These are phyloP conservation scores for Pelargonium citronellum DNA, from an alignment of 441 rosid species.

Conservation along the genomic window DNA sequence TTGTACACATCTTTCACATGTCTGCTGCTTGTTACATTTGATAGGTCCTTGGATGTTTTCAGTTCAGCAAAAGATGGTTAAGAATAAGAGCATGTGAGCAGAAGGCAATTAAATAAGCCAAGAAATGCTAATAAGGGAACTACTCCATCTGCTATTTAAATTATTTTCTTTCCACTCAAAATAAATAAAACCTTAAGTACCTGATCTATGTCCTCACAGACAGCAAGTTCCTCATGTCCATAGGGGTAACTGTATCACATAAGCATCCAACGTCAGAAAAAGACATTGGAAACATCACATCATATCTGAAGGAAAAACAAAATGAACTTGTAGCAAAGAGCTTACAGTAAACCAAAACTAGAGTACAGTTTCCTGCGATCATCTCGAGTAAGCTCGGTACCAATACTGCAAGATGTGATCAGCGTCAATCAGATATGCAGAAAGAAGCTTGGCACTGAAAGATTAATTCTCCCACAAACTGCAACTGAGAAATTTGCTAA, in stretches of 20 bases:
- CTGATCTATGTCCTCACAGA: conserved; percentile 95
- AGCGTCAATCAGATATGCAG: conserved; percentile 6
- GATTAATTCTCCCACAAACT: not conserved
- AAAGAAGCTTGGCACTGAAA: not conserved
- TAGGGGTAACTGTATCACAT: conserved; percentile 61
- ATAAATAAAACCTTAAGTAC: conserved; percentile 28
- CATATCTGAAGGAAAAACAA: not conserved
- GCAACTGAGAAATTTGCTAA: not conserved
- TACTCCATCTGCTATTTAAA: not conserved
- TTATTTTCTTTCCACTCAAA: not conserved
- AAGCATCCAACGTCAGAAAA: conserved; percentile 19
- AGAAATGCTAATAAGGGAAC: not conserved
- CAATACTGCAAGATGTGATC: conserved; percentile 52
- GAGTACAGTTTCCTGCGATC: conserved; percentile 93
- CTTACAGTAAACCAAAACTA: conserved; percentile 87
- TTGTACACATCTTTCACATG: not conserved
- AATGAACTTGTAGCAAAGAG: conserved; percentile 11
- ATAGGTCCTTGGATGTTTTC: not conserved
- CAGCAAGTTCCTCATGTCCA: conserved; percentile 95
- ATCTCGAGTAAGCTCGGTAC: conserved; percentile 96
- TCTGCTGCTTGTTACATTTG: too few relatives aligned
- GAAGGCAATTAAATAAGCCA: not conserved
- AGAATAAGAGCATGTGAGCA: not conserved
- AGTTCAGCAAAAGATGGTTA: not conserved
- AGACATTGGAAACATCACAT: not conserved